Conservation (phyloP, 2,329 filamentous ascomycete genomes). For the Didymella exigua region DNA sequence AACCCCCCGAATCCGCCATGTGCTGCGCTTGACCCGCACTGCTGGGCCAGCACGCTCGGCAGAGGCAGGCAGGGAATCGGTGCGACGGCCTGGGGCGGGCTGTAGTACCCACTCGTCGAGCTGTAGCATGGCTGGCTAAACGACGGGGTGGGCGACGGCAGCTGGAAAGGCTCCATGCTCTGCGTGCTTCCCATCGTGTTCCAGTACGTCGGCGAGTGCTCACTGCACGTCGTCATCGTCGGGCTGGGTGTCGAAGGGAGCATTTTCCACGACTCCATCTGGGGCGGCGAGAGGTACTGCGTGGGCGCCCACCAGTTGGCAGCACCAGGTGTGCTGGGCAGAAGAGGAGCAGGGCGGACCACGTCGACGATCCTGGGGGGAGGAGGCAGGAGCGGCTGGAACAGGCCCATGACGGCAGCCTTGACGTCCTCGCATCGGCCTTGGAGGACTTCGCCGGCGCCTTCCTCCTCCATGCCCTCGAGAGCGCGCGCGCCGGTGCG, state of each 20-base stretch:
- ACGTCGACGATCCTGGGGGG: slow-evolving; percentile 89
- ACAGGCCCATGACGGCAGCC: slow-evolving; percentile 79
- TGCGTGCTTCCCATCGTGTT: slow-evolving; percentile 62
- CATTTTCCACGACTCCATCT: slow-evolving; percentile 88
- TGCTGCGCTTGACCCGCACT: slow-evolving; percentile 73
- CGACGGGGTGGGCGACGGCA: slow-evolving; percentile 79
- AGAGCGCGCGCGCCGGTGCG: slow-evolving; percentile 85
- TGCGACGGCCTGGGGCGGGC: slow-evolving; percentile 74
- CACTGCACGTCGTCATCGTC: slow-evolving; percentile 68
- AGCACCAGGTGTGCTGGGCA: slow-evolving; percentile 79
- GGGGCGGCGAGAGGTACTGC: slow-evolving; percentile 67
- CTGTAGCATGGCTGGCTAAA: slow-evolving; percentile 73
- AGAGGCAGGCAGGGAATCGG: slow-evolving; percentile 79
- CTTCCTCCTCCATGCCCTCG: slow-evolving; percentile 95
- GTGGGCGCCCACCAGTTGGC: slow-evolving; percentile 80
- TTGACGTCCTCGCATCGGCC: slow-evolving; percentile 95
- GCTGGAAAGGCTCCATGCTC: slow-evolving; percentile 70
- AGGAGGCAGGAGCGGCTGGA: slow-evolving; percentile 83
- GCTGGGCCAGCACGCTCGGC: slow-evolving; percentile 83
- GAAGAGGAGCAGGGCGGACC: slow-evolving; percentile 80
- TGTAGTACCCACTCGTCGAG: slow-evolving; percentile 66
- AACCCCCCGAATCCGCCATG: slow-evolving; percentile 73
- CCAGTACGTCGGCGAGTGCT: slow-evolving; percentile 78
- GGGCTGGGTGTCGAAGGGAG: slow-evolving; percentile 86
- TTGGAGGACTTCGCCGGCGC: slow-evolving; percentile 87